Evolutionary conservation across 495 filamentous ascomycete genomes (phyloP), one percentile per base, ranked within the genome.

Genomic region (Cudoniella acicularis): DNA sequence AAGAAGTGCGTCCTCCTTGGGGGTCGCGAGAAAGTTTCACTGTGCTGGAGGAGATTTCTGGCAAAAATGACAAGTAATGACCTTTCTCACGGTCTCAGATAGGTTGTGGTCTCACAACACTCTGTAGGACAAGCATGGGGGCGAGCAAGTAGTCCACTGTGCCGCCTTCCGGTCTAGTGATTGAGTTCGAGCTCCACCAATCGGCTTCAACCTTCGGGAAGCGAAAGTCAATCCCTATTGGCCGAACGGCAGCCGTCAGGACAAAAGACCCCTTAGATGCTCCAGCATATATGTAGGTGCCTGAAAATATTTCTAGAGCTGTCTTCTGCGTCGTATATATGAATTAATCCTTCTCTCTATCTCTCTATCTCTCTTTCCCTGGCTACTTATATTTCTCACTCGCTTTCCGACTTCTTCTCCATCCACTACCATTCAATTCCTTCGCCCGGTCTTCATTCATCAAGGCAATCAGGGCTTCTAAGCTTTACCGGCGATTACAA

Each of bases 401-500:
- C 43, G 13, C 17, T 49, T 49, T 49, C 46, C 2, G 11, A 11
- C 46, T 22, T 2, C 46, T 8, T 10, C 2, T 4, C 10, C 22
- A 18, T 49, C 22, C 17, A 49, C 17, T 21, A 21, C 46, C 17
- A 18, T 49, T 49, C 13, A 49, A 8, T 10, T 11, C 22, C 22
- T 17, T 10, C 20, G 1, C 2, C 18, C 42, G 42, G 2, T 6
- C 30, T 36, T 13, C 30, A 13, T 36, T 6, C 6, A 36, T 36
- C 30, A 36, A 36, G 30, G 13, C 30, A 36, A 36, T 49, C 25
- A 36, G 26, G 40, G 22, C 1, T n/a, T n/a, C n/a, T n/a, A n/a
- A n/a, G n/a, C n/a, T n/a, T 50, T 42, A 54, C 2, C 54, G 22
- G 46, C n/a, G 23, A 10, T 52, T 41, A 70, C 46, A 67, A 84